Conservation (phyloP, 768 basidiomycete genomes). For the Rossbeevera mucosa region DNA sequence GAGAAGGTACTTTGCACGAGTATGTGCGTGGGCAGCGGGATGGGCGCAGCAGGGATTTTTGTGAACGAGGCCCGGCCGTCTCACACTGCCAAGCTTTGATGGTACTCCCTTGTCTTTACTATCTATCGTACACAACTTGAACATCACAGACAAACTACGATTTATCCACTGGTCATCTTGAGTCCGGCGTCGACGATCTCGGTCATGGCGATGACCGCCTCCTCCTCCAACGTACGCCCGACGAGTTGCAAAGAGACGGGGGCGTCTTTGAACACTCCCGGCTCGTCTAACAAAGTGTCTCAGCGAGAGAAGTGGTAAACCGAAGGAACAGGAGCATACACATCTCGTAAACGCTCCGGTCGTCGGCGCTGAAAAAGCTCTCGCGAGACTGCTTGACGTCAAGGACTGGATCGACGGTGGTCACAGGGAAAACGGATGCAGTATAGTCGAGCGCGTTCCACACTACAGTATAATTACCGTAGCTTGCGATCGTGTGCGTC, state of each 20-base stretch:
- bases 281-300: constrained; percentile 43
- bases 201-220: constrained; percentile 65
- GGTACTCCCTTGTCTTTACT: too few species aligned
- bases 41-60: constrained; percentile 82
- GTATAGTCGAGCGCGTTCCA: constrained; percentile 71
- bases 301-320: neutral
- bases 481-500: constrained; percentile 28
- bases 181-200: constrained; percentile 59
- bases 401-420: constrained; percentile 48
- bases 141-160: neutral
- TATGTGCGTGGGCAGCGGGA: constrained; percentile 80
- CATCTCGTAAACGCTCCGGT: constrained; percentile 45
- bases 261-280: constrained; percentile 48
- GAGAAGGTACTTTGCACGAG: constrained; percentile 75
- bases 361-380: constrained; percentile 44
- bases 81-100: constrained; percentile 24
- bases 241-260: constrained; percentile 65
- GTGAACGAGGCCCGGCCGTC: constrained; percentile 55
- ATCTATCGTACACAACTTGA: neutral
- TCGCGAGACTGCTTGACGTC: constrained; percentile 46
- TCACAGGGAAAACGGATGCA: constrained; percentile 58
- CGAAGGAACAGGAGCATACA: constrained; percentile 39
- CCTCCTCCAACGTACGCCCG: constrained; percentile 69
- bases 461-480: constrained; percentile 49
- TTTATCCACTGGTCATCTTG: constrained; percentile 18